A percentile compares a stretch with the other conserved stretches of the same genome.
Conservation (phyloP, 345 rosid genomes). For the Eucalyptus dawsonii region DNA sequence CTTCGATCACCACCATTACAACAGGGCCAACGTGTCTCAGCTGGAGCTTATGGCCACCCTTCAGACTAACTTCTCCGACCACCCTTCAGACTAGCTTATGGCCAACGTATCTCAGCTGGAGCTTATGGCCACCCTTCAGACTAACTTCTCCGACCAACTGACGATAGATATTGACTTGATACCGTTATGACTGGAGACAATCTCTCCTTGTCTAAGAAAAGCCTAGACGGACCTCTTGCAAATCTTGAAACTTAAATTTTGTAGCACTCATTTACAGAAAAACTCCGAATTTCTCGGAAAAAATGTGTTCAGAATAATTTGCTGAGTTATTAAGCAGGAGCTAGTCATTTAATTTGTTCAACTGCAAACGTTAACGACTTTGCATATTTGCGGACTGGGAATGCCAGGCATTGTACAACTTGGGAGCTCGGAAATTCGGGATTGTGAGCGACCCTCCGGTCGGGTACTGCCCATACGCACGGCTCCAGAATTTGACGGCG, state of each 20-base stretch:
- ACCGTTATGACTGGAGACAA: neutral
- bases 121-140: neutral
- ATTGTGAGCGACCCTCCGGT: constrained; percentile 10
- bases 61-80: neutral
- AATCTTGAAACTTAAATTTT: neutral
- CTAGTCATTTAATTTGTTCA: neutral
- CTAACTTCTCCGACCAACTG: neutral
- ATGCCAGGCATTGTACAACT: constrained; percentile 1
- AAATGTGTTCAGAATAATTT: neutral
- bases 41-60: neutral
- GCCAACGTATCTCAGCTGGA: neutral
- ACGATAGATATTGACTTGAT: neutral
- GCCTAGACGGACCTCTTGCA: neutral
- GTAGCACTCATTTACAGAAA: neutral
- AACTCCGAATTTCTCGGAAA: neutral
- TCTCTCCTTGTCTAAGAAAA: neutral
- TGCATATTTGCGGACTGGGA: neutral
- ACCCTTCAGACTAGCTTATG: neutral
- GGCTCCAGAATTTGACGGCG: neutral
- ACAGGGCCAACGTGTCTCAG: neutral
- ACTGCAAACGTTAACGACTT: neutral
- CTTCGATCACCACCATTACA: neutral
- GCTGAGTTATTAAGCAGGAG: neutral
- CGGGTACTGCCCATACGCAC: constrained; percentile 22
- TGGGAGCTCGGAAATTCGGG: constrained; percentile 31